phyloP scores from a whole-genome alignment of 2,329 filamentous ascomycete genomes.

The Xylariaceae sp. region DNA sequence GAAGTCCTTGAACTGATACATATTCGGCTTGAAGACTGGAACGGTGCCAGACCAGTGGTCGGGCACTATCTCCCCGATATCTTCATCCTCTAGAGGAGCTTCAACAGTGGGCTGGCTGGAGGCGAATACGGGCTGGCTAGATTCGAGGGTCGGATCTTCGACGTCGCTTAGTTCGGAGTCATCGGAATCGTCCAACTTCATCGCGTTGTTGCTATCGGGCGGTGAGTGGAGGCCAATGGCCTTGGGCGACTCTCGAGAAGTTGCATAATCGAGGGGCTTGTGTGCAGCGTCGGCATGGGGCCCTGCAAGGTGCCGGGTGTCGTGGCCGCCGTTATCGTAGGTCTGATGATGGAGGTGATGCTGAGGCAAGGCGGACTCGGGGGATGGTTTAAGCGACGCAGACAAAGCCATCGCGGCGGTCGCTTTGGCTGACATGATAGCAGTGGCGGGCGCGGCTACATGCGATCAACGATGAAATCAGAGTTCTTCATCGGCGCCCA shows the following conservation, averaged over 20 bases:
- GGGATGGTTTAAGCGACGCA: conserved; percentile 23
- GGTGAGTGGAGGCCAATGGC: conserved; percentile 54
- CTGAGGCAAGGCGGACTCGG: conserved; percentile 14
- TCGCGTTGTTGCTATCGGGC: conserved; percentile 57
- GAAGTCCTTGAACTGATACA: conserved; percentile 93
- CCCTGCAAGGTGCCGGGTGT: conserved; percentile 1
- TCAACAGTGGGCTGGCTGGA: conserved; percentile 5
- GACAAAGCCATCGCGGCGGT: conserved; percentile 44
- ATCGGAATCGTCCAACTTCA: conserved; percentile 53
- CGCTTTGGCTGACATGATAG: conserved; percentile 52
- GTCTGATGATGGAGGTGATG: conserved; percentile 23
- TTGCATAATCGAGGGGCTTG: conserved; percentile 9
- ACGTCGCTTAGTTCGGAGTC: conserved; percentile 60
- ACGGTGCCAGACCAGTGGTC: conserved; percentile 89
- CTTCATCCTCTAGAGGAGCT: conserved; percentile 38
- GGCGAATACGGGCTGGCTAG: conserved; percentile 17
- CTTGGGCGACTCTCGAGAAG: conserved; percentile 32
- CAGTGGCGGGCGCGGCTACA: conserved; percentile 34
- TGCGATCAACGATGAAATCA: conserved; percentile 31
- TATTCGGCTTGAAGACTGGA: conserved; percentile 90
- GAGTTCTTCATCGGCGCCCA: conserved; percentile 15
- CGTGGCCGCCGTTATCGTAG: conserved; percentile 15
- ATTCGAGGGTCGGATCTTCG: conserved; percentile 42
- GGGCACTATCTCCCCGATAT: conserved; percentile 73
- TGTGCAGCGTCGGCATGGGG: conserved; percentile 7